These are phyloP conservation scores for Pirum gemmata DNA, from an alignment of 78 protist species.

Conservation along the genomic window DNA sequence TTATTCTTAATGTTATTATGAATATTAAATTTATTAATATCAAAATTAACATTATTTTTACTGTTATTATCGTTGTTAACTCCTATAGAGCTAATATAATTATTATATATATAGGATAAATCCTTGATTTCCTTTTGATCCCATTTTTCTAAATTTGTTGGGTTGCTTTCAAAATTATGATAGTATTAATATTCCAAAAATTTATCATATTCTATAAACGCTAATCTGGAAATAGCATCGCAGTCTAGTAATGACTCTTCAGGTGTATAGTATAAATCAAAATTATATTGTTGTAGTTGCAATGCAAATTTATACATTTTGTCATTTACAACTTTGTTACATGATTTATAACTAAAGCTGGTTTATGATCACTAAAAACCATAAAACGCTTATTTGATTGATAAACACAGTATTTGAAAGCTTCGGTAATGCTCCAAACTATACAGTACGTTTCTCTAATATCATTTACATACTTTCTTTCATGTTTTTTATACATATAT, in stretches of 20 bases:
- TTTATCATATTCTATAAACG: background rate
- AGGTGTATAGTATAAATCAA: background rate
- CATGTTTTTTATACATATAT: background rate
- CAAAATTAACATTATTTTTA: background rate
- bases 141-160: background rate
- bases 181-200: background rate
- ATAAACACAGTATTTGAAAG: background rate
- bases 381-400: no score
- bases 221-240: background rate
- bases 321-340: background rate
- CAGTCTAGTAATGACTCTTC: background rate
- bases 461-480: background rate
- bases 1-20: no score
- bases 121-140: background rate
- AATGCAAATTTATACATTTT: background rate
- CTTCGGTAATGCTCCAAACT: background rate
- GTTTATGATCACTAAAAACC: background rate
- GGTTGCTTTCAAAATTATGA: no score
- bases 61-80: background rate
- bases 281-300: background rate
- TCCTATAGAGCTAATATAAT: background rate
- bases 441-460: background rate
- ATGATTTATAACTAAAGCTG: background rate
- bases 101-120: background rate
- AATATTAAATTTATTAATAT: no score